Conservation (phyloP, 345 rosid genomes). For the Eucalyptus marginata region DNA sequence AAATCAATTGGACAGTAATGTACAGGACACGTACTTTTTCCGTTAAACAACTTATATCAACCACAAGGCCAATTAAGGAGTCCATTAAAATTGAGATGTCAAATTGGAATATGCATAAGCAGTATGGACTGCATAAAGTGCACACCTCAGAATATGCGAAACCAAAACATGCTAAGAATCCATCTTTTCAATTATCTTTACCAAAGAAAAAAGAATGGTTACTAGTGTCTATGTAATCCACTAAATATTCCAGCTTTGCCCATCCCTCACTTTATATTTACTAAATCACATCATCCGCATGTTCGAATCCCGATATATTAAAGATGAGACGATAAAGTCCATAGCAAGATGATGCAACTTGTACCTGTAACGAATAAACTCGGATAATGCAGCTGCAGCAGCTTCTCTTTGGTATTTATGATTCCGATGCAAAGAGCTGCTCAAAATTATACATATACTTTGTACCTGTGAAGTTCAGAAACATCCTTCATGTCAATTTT, state of each 20-base stretch:
- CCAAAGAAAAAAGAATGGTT: background rate
- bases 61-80: background rate
- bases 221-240: background rate
- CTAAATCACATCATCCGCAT: background rate
- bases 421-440: conserved; percentile 55
- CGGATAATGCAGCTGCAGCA: conserved; percentile 94
- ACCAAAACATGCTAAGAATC: background rate
- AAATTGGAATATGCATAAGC: background rate
- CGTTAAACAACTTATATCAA: background rate
- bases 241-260: background rate
- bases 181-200: background rate
- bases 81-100: background rate
- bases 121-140: background rate
- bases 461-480: conserved; percentile 43
- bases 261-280: background rate
- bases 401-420: conserved; percentile 86
- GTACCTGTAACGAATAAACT: conserved; percentile 84
- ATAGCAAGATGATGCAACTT: background rate
- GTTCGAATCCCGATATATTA: background rate
- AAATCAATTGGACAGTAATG: background rate
- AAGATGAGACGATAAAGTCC: background rate
- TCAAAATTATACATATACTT: conserved; percentile 58
- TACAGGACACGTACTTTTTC: background rate
- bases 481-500: background rate
- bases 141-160: background rate